phyloP scores from a whole-genome alignment of 106 monocot genomes.

The Posidonia australis region DNA sequence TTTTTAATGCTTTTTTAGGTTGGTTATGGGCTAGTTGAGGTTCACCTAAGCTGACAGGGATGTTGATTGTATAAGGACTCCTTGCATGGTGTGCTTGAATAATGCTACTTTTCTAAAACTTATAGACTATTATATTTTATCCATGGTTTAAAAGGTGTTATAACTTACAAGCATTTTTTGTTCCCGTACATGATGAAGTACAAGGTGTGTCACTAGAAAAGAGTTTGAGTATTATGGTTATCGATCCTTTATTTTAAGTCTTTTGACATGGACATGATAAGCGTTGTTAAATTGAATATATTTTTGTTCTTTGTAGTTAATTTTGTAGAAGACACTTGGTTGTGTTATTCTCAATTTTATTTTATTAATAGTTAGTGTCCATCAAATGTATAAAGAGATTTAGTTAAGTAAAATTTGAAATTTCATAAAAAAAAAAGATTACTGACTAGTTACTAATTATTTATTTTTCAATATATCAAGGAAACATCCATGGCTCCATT shows the following conservation, averaged over 20 bases:
- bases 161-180: conserved; percentile 58
- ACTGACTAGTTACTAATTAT: too few species aligned
- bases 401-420: too few species aligned
- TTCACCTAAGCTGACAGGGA: conserved; percentile 51
- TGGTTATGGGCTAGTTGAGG: conserved; percentile 95
- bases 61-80: conserved; percentile 53
- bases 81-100: conserved; percentile 44
- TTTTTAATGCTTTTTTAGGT: conserved; percentile 27
- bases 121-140: not conserved
- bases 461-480: too few species aligned
- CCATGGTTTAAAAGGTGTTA: not conserved
- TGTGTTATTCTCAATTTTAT: too few species aligned
- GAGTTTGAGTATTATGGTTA: not conserved
- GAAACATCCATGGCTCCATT: too few species aligned
- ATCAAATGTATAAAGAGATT: too few species aligned
- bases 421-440: too few species aligned
- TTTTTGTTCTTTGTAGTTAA: too few species aligned
- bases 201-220: conserved; percentile 46
- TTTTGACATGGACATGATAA: too few species aligned
- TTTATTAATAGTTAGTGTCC: too few species aligned
- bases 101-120: not conserved
- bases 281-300: too few species aligned
- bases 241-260: conserved; percentile 2
- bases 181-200: conserved; percentile 75
- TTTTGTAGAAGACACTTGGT: too few species aligned